Evolutionary conservation across 2,329 filamentous ascomycete species (phyloP).

Genomic region (Shiraia bambusicola): DNA sequence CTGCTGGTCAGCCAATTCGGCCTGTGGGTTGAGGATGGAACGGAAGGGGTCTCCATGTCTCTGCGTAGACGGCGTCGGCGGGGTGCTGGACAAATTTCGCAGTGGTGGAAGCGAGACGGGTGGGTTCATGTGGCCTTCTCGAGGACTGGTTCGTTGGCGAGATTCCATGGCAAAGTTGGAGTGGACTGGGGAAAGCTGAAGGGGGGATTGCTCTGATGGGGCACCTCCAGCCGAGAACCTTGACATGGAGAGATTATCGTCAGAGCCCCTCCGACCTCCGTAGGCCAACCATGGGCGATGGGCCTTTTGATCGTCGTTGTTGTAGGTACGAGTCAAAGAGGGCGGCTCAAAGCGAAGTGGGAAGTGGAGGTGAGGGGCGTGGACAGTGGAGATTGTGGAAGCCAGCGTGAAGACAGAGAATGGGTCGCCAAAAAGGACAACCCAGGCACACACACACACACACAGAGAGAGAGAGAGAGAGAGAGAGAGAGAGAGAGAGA

Average conservation of each 20-base stretch:
- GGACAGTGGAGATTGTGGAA: slow-evolving; percentile 40
- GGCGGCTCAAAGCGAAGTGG: slow-evolving; percentile 26
- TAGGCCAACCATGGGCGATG: slow-evolving; percentile 41
- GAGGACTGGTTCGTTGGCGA: slow-evolving; percentile 22
- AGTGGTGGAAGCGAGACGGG: slow-evolving; percentile 38
- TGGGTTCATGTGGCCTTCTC: slow-evolving; percentile 16
- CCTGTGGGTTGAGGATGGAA: slow-evolving; percentile 50
- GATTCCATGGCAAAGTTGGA: slow-evolving; percentile 30
- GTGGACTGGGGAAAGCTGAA: slow-evolving; percentile 32
- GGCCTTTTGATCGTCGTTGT: slow-evolving; percentile 33
- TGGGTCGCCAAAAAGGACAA: slow-evolving; percentile 33
- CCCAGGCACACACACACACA: slow-evolving; percentile 17
- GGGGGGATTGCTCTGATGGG: slow-evolving; percentile 29
- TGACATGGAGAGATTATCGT: slow-evolving; percentile 35
- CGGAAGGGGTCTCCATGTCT: slow-evolving; percentile 42
- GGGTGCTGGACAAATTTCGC: slow-evolving; percentile 38
- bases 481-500: neutral
- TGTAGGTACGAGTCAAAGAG: slow-evolving; percentile 37
- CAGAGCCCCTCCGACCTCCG: slow-evolving; percentile 34
- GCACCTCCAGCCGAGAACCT: slow-evolving; percentile 21
- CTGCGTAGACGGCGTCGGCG: slow-evolving; percentile 35
- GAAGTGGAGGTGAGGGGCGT: slow-evolving; percentile 37
- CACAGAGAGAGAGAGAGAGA: slow-evolving; percentile 1
- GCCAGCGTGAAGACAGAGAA: slow-evolving; percentile 37
- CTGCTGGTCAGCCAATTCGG: slow-evolving; percentile 36